These are phyloP conservation scores for Candida nanaspora DNA, from an alignment of 805 yeast species.

Conservation along the genomic window DNA sequence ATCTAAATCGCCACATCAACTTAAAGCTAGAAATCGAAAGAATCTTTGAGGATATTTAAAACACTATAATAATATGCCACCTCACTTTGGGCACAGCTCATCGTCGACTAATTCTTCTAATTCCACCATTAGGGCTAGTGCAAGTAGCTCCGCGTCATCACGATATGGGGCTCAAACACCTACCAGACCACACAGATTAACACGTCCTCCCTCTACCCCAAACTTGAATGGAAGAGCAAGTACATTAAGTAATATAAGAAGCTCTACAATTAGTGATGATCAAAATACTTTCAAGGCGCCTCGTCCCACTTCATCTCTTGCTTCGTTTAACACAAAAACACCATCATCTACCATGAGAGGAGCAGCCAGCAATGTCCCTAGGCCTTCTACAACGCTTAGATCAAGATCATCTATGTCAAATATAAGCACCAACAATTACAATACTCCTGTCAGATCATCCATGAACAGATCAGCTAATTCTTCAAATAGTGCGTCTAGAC, in stretches of 20 bases:
- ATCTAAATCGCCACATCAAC: too few relatives aligned
- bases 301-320: slow-evolving; percentile 13
- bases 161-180: slow-evolving; percentile 11
- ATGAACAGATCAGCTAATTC: slow-evolving; percentile 1
- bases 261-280: neutral
- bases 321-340: slow-evolving; percentile 4
- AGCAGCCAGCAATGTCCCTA: slow-evolving; percentile 8
- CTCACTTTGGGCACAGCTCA: slow-evolving; percentile 1
- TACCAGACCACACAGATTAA: slow-evolving; percentile 4
- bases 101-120: neutral
- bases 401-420: slow-evolving; percentile 16
- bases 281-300: too few relatives aligned
- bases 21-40: too few relatives aligned
- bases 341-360: slow-evolving; percentile 12
- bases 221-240: neutral
- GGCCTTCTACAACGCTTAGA: slow-evolving; percentile 8
- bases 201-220: neutral
- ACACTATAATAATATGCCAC: neutral
- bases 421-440: too few relatives aligned
- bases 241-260: slow-evolving; percentile 5
- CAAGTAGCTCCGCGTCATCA: slow-evolving; percentile 1
- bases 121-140: neutral
- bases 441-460: slow-evolving; percentile 12
- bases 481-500: slow-evolving; percentile 7
- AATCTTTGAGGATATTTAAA: too few relatives aligned